Evolutionary conservation across 495 filamentous ascomycete genomes (phyloP).

Genomic region (Penicillium pulvis): DNA sequence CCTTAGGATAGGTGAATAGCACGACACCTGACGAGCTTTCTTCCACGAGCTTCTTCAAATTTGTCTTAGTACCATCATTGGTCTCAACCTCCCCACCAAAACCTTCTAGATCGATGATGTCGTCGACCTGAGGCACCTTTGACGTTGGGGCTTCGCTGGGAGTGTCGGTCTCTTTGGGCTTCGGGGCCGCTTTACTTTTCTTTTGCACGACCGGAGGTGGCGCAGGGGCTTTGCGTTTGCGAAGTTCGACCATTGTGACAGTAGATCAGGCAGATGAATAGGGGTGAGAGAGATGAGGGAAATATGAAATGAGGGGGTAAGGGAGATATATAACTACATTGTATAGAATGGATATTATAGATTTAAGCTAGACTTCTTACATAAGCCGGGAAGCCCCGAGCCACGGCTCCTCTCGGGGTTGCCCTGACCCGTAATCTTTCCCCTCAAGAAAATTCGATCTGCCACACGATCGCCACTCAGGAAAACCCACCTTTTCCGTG

Average conservation of each 20-base stretch:
- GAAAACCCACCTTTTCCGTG: conserved; percentile 21
- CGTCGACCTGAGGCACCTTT: conserved; percentile 43
- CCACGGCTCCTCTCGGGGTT: conserved; percentile 17
- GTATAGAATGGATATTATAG: background rate
- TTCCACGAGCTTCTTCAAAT: conserved; percentile 74
- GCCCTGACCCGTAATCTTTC: conserved; percentile 27
- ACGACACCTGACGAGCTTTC: conserved; percentile 84
- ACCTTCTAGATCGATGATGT: conserved; percentile 62
- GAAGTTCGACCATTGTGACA: conserved; percentile 61
- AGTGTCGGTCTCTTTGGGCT: conserved; percentile 37
- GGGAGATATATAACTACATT: background rate
- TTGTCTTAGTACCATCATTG: conserved; percentile 77
- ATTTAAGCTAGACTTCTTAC: background rate
- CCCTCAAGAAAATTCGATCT: conserved; percentile 22
- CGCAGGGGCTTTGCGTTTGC: conserved; percentile 71
- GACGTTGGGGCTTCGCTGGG: conserved; percentile 35
- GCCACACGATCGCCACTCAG: conserved; percentile 26
- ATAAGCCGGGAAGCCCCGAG: conserved; percentile 28
- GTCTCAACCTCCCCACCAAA: conserved; percentile 87
- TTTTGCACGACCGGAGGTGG: conserved; percentile 58
- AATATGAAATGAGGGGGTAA: background rate
- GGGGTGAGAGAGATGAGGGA: background rate
- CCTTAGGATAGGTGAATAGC: conserved; percentile 94
- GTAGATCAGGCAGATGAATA: background rate
- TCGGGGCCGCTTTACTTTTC: conserved; percentile 30